phyloP scores from a whole-genome alignment of 148 eudicot species.

The Pouteria glomerata region DNA sequence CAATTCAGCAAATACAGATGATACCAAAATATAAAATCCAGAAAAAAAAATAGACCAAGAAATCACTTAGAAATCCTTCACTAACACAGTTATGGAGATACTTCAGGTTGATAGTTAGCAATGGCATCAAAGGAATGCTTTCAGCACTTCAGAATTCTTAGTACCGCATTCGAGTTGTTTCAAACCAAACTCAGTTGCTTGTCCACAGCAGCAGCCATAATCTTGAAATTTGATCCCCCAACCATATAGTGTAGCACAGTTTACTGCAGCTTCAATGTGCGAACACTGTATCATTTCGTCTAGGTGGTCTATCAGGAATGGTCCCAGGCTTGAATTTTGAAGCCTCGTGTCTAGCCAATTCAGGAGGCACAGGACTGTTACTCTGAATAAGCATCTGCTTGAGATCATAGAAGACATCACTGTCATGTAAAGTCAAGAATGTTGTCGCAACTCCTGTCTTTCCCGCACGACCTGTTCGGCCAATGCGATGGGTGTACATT shows the following conservation, averaged over 20 bases:
- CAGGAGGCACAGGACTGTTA: constrained; percentile 77
- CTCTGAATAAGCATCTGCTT: constrained; percentile 78
- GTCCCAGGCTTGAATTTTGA: constrained; percentile 39
- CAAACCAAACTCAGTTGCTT: constrained; percentile 1
- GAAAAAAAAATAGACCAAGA: not conserved
- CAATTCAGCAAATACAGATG: not conserved
- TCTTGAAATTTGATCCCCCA: not conserved
- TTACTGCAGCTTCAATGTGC: constrained; percentile 4
- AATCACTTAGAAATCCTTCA: not conserved
- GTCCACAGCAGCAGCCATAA: not conserved
- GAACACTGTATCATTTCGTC: constrained; percentile 22
- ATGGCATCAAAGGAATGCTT: no score
- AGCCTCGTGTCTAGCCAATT: constrained; percentile 75
- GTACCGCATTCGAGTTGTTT: not conserved
- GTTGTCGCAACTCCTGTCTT: constrained; percentile 65
- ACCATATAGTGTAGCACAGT: not conserved
- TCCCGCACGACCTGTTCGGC: constrained; percentile 48
- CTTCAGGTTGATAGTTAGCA: constrained; percentile 2
- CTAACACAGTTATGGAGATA: not conserved
- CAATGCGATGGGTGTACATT: constrained; percentile 48
- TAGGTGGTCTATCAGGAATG: constrained; percentile 37
- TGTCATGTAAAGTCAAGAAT: constrained; percentile 67
- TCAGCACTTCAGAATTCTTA: not conserved
- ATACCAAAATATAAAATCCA: not conserved
- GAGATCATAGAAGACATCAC: constrained; percentile 72